These are phyloP conservation scores for Dittrichia graveolens DNA, from an alignment of 129 eudicot genomes.

Conservation along the genomic window DNA sequence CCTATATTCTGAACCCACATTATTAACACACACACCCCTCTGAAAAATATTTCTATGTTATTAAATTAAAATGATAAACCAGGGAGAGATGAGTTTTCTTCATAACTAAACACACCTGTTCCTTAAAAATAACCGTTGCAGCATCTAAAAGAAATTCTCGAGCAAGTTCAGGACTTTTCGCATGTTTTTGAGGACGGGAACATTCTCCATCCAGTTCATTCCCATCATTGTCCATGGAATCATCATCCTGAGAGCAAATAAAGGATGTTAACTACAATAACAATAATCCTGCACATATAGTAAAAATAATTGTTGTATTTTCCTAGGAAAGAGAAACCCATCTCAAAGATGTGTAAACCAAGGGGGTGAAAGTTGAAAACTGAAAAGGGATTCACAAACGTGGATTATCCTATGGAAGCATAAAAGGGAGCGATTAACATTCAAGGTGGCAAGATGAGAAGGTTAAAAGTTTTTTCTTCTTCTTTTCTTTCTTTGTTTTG, in stretches of 20 bases:
- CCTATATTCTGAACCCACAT: conserved; percentile 1
- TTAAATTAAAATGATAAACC: background rate
- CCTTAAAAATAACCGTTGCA: conserved; percentile 95
- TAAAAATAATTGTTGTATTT: background rate
- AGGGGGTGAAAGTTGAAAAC: background rate
- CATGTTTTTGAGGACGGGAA: conserved; percentile 97
- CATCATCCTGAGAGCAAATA: conserved; percentile 76
- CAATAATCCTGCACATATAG: background rate
- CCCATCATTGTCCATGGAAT: conserved; percentile 95
- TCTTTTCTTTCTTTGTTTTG: no score
- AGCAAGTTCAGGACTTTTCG: conserved; percentile 99
- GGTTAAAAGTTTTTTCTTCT: no score
- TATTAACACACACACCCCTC: background rate
- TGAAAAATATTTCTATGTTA: background rate
- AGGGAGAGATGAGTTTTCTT: background rate
- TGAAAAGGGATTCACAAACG: background rate
- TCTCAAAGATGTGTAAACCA: conserved; percentile 14
- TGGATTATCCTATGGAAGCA: background rate
- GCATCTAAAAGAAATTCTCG: conserved; percentile 97
- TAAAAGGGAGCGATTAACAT: background rate
- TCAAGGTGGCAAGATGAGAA: no score
- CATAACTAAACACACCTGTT: conserved; percentile 62
- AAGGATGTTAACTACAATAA: conserved; percentile 12
- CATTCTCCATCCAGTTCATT: conserved; percentile 94
- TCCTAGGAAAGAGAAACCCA: background rate